Base-by-base conservation (phyloP, 2,329 filamentous ascomycete genomes). In the Thyridium curvatum region DNA sequence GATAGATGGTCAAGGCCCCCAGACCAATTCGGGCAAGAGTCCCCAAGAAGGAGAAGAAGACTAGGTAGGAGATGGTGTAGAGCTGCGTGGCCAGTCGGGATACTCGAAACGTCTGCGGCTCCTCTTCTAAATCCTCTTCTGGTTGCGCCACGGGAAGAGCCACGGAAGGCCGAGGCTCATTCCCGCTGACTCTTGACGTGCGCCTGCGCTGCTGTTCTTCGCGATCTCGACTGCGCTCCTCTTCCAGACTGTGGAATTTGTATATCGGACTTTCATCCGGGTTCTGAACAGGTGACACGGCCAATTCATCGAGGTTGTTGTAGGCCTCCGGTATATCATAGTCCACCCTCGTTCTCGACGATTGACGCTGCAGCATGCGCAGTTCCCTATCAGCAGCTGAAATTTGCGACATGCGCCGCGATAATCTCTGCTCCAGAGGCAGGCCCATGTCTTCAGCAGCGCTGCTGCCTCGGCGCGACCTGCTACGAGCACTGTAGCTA, bases 41-140 rank as follows among this genome's bases (percentile, higher is more conserved):
- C 29, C 91, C 91, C 30, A 91, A 62, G 14, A 96, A 73, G 14
- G 90, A 81, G 61, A 95, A 96, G 54, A 96, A 72, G 42, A 94
- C 70, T 17, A 96, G 76, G 59, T 94, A 87, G 1, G 86, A 89
- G 43, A 89, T 56, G 2, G 82, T 89, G 61, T 89, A 86, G 43
- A 84, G 49, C 51, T 78, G 64, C 2, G 77, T 83, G 8, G 67
- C 68, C 18, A 68, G 53, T 41, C 60, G 65, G 2, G 79, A 81
- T 17, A 72, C 59, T 13, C 8, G 21, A 26, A 26, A 26, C 21
- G 8, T 13, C 12, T 17, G 14, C 4, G 21, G 10, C 13, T 36
- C 34, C 3, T 28, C 30, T 3, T 13, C 28, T 30, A 18, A 17
- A 21, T 41, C 34, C 15, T 30, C 35, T 17, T 42, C 35, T 3